Evolutionary conservation across 2,329 filamentous ascomycete species (phyloP), one percentile per base, ranked within the genome.

Genomic region (Epichloe gansuensis): DNA sequence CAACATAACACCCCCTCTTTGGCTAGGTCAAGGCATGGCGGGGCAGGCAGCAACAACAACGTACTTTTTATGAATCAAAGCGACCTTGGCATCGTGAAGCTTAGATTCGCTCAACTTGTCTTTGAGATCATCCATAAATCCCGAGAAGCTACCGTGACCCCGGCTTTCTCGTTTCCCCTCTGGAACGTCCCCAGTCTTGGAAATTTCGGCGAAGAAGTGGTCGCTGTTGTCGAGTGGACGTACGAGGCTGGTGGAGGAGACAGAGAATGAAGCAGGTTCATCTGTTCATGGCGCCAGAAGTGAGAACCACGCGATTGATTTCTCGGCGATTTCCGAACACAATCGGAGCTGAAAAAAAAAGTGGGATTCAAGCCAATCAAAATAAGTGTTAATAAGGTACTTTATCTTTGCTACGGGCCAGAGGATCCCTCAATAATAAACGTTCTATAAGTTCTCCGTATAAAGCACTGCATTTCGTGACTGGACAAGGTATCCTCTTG

Each of bases 51-150:
- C 11, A 35, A 36, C 25, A 42, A 58, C 64, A 39, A 58, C 64
- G 40, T 61, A 81, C 79, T 83, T 84, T 60, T 79, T 76, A 60
- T 84, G 75, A 50, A 73, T 73, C 36, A 84, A 62, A 41, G 69
- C 67, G 51, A 81, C 67, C 61, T 82, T 84, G 56, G 74, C 69
- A 56, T 81, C 76, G 56, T 78, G 73, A 0, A 83, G 65, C 57
- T 75, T 74, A 1, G 73, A 74, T 46, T 75, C 69, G 46, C 74
- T 67, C 3, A 82, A 65, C 61, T 79, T 81, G 49, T 81, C 77
- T 56, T 74, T 80, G 34, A 81, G 58, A 59, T 74, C 76, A 25
- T 75, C 69, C 23, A 70, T 59, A 48, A 75, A 61, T 53, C 66
- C 59, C 4, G 62, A 60, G 52, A 66, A 63, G 39, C 59, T 62